A percentile compares a stretch with the other conserved stretches of the same genome.
phyloP scores from a whole-genome alignment of 2,329 filamentous ascomycete species.

The Botrytis cinerea region DNA sequence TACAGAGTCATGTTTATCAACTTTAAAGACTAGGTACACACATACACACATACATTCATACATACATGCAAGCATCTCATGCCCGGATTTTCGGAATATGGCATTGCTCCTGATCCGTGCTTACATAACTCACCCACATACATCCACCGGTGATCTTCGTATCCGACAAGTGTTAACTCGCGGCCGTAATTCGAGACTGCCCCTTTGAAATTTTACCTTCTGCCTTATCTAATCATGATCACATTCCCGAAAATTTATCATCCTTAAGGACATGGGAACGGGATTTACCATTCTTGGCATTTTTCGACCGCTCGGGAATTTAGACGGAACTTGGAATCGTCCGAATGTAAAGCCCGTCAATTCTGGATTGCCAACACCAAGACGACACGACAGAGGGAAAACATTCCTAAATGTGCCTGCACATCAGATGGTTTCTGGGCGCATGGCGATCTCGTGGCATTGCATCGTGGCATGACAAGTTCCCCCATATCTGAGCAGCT shows the following conservation, averaged over 20 bases:
- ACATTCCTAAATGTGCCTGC: neutral
- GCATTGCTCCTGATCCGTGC: neutral
- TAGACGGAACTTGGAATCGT: neutral
- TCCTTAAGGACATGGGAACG: neutral
- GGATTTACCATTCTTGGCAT: neutral
- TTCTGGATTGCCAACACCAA: neutral
- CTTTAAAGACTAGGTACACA: neutral
- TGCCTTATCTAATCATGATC: neutral
- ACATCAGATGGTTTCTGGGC: constrained; percentile 1
- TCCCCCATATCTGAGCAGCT: neutral
- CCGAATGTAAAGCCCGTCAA: neutral
- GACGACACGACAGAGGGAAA: neutral
- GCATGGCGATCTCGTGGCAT: constrained; percentile 7
- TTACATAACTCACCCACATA: neutral
- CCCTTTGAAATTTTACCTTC: neutral
- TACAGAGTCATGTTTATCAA: neutral
- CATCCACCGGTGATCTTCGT: neutral
- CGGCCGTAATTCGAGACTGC: neutral
- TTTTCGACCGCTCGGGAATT: neutral
- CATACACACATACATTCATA: no score
- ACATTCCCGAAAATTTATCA: neutral
- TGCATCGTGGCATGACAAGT: neutral
- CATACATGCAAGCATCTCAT: neutral
- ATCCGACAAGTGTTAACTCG: neutral
- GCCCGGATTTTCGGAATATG: neutral